Evolutionary conservation across 2,329 filamentous ascomycete species (phyloP).

Genomic region (Ophiostoma tasmaniense): DNA sequence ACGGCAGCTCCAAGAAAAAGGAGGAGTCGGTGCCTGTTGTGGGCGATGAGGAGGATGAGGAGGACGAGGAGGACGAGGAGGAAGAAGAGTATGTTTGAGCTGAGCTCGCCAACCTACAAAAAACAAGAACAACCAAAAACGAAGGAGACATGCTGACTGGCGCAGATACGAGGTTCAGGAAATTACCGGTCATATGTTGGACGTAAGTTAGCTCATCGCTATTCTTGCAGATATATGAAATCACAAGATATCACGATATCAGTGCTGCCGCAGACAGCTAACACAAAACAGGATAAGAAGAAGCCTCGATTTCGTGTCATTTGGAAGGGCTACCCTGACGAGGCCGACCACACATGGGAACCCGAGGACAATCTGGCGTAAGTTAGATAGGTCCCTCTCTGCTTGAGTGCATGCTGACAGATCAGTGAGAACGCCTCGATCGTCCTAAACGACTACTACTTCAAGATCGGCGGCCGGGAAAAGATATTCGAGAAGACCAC

Average conservation of each 20-base stretch:
- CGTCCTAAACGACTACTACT: constrained; percentile 57
- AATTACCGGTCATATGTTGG: constrained; percentile 58
- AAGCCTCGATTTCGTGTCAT: constrained; percentile 60
- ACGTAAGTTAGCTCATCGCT: constrained; percentile 24
- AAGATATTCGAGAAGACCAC: constrained; percentile 42
- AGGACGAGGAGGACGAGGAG: constrained; percentile 27
- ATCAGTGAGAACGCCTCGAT: constrained; percentile 48
- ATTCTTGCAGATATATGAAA: neutral
- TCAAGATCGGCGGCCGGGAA: constrained; percentile 54
- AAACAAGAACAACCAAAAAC: no score
- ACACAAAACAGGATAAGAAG: constrained; percentile 30
- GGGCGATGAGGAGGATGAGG: constrained; percentile 20
- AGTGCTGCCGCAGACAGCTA: neutral
- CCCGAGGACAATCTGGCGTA: constrained; percentile 61
- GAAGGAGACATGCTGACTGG: constrained; percentile 20
- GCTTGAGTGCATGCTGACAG: neutral
- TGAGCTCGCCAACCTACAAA: no score
- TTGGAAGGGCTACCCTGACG: constrained; percentile 69
- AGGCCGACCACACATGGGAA: constrained; percentile 69
- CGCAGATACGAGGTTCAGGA: constrained; percentile 64
- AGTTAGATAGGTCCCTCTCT: neutral
- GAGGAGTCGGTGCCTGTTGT: constrained; percentile 3
- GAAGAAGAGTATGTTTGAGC: constrained; percentile 18
- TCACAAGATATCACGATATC: neutral
- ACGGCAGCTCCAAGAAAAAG: constrained; percentile 10